These are phyloP conservation scores for Plantago major DNA, from an alignment of 257 asterid species.

Conservation along the genomic window DNA sequence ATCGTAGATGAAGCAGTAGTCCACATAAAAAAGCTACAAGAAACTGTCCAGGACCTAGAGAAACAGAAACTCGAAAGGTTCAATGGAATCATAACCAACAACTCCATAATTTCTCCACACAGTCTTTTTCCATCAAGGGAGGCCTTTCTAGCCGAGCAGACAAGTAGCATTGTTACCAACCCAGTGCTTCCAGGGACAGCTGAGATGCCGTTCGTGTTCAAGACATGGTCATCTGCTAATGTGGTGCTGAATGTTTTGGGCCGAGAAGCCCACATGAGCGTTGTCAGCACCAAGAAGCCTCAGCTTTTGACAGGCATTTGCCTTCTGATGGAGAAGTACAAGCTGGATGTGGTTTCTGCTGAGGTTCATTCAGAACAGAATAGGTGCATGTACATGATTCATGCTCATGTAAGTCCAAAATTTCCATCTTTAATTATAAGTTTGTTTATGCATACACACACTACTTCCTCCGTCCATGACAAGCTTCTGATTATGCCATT, in stretches of 20 bases:
- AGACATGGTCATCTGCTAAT: conserved; percentile 56
- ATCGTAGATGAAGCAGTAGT: conserved; percentile 66
- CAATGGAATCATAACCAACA: conserved; percentile 15
- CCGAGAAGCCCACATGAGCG: conserved; percentile 52
- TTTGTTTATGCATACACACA: too few relatives aligned
- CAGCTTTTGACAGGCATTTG: conserved; percentile 40
- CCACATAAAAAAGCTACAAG: conserved; percentile 38
- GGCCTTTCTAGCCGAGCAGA: conserved; percentile 42
- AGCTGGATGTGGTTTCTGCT: conserved; percentile 46
- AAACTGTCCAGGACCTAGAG: conserved; percentile 34
- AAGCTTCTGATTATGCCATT: too few relatives aligned
- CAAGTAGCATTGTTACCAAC: conserved; percentile 18
- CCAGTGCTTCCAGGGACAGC: conserved; percentile 18
- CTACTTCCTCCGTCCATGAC: too few relatives aligned
- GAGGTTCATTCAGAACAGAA: conserved; percentile 32
- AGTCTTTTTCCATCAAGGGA: conserved; percentile 35
- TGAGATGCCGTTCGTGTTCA: conserved; percentile 27
- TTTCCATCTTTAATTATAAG: neutral
- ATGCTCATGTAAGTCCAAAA: conserved; percentile 40
- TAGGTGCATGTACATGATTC: conserved; percentile 49
- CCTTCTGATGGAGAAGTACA: conserved; percentile 49
- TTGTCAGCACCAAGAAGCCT: conserved; percentile 39
- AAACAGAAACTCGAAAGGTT: conserved; percentile 42
- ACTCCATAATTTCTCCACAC: conserved; percentile 12
- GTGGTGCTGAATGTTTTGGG: conserved; percentile 45